Conservation (phyloP, 371 early-diverging fungal species). For the Apophysomyces variabilis region DNA sequence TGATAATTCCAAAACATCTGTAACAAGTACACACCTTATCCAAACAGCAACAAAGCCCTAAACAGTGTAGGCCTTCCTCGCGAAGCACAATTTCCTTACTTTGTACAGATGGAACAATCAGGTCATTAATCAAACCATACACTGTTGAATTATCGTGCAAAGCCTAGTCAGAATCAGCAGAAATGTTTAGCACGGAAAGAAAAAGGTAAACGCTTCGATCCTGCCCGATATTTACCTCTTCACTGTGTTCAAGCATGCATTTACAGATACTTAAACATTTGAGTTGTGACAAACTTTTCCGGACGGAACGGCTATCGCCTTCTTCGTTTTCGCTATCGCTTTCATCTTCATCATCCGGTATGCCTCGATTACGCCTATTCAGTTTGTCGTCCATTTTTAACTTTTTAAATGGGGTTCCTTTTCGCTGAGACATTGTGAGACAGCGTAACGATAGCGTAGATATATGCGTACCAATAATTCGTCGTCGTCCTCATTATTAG, state of each 20-base stretch:
- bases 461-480: slow-evolving; percentile 2
- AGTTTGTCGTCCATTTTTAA: slow-evolving; percentile 19
- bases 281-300: slow-evolving; percentile 59
- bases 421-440: background rate
- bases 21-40: slow-evolving; percentile 45
- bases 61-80: slow-evolving; percentile 80
- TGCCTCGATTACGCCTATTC: background rate
- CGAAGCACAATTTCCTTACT: slow-evolving; percentile 69
- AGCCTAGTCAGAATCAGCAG: slow-evolving; percentile 21
- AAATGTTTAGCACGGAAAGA: slow-evolving; percentile 4
- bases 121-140: slow-evolving; percentile 78
- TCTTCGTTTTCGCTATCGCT: slow-evolving; percentile 35
- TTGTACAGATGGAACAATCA: slow-evolving; percentile 81
- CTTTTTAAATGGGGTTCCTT: slow-evolving; percentile 19
- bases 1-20: background rate
- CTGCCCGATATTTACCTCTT: slow-evolving; percentile 47
- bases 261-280: slow-evolving; percentile 78
- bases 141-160: slow-evolving; percentile 77
- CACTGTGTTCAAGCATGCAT: slow-evolving; percentile 73
- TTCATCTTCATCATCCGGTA: background rate
- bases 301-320: slow-evolving; percentile 34
- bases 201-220: background rate
- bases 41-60: slow-evolving; percentile 77
- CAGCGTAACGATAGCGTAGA: background rate
- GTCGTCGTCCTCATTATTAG: slow-evolving; percentile 15